phyloP scores from a whole-genome alignment of 352 stramenopile species.

The Phytophthora melonis region DNA sequence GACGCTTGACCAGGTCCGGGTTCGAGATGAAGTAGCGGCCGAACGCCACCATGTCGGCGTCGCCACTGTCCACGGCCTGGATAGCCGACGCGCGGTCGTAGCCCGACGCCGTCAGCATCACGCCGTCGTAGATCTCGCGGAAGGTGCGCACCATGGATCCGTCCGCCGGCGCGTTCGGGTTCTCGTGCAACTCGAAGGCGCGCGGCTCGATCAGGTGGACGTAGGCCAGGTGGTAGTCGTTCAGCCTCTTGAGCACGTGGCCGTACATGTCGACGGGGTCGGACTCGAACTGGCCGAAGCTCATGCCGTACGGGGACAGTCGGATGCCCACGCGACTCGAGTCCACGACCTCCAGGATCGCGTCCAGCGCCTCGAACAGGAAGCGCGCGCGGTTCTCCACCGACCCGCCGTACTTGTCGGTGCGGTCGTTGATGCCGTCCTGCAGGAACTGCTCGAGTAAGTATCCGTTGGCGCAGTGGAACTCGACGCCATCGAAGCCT shows the following conservation, averaged over 20 bases:
- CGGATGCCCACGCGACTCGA: constrained; percentile 49
- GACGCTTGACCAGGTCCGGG: constrained; percentile 46
- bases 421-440: constrained; percentile 75
- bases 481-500: constrained; percentile 58
- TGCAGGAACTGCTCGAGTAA: constrained; percentile 91
- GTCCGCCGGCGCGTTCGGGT: constrained; percentile 38
- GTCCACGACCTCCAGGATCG: constrained; percentile 48
- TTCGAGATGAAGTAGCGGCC: constrained; percentile 67
- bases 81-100: constrained; percentile 45
- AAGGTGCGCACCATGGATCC: constrained; percentile 55
- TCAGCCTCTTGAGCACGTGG: constrained; percentile 48
- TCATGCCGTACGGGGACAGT: constrained; percentile 44
- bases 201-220: constrained; percentile 61
- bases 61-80: constrained; percentile 44
- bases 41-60: constrained; percentile 55
- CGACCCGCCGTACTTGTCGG: constrained; percentile 84
- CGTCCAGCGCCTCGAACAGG: constrained; percentile 65
- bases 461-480: constrained; percentile 93
- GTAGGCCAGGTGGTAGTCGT: constrained; percentile 56
- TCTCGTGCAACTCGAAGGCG: constrained; percentile 40
- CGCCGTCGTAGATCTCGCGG: constrained; percentile 56
- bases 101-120: constrained; percentile 58
- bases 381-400: constrained; percentile 45
- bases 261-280: constrained; percentile 50
- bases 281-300: constrained; percentile 48